Conservation (phyloP, 192 early-diverging fungal genomes). For the Mortierella alpina region DNA sequence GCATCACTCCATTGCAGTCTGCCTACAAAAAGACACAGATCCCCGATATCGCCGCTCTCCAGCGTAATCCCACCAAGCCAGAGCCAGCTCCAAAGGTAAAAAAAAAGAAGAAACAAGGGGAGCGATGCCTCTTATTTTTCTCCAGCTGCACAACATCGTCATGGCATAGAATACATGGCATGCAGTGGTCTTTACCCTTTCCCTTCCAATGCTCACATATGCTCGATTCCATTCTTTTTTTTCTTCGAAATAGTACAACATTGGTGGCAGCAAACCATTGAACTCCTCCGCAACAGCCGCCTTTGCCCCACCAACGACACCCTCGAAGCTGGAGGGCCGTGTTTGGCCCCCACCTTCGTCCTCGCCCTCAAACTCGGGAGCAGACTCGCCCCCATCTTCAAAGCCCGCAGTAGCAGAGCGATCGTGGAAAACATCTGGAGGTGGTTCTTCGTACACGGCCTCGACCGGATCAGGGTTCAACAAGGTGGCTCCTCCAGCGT, state of each 20-base stretch:
- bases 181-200: too few species aligned
- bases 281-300: constrained; percentile 2
- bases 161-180: too few species aligned
- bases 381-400: constrained; percentile 8
- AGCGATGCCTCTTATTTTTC: neutral
- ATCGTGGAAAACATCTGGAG: constrained; percentile 35
- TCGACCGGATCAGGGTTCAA: constrained; percentile 33
- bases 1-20: constrained; percentile 60
- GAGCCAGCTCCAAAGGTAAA: constrained; percentile 54
- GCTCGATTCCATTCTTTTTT: neutral
- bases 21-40: constrained; percentile 70
- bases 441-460: constrained; percentile 19
- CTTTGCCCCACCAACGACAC: neutral
- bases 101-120: neutral
- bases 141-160: too few species aligned
- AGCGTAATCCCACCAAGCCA: constrained; percentile 59
- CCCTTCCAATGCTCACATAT: too few species aligned
- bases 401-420: constrained; percentile 9
- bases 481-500: constrained; percentile 37
- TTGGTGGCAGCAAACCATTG: constrained; percentile 24
- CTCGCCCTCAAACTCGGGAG: neutral
- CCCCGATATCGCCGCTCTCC: constrained; percentile 66
- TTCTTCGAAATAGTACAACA: constrained; percentile 9
- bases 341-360: constrained; percentile 12
- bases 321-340: neutral